Conservation (phyloP, 73 alveolate genomes). For the Stentor coeruleus region DNA sequence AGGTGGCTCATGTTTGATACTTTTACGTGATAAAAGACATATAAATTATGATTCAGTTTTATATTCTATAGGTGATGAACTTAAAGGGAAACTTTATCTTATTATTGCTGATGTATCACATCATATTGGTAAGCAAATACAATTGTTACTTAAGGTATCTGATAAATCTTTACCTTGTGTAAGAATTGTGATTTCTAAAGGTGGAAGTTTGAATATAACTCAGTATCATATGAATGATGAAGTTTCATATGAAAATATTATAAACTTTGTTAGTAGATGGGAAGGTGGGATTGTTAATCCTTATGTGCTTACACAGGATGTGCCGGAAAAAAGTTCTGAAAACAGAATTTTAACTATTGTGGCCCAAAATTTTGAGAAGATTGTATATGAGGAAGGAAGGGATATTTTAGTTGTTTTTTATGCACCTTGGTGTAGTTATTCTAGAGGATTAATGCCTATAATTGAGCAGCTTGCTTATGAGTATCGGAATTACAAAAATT, state of each 20-base stretch:
- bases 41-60: background rate
- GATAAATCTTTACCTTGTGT: background rate
- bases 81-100: background rate
- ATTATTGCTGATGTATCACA: background rate
- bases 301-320: background rate
- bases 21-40: background rate
- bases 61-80: background rate
- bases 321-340: slow-evolving; percentile 4
- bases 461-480: slow-evolving; percentile 17
- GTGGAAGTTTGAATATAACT: background rate
- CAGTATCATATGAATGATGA: background rate
- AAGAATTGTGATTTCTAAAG: background rate
- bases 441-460: background rate
- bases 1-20: background rate
- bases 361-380: background rate
- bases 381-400: background rate
- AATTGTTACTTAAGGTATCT: background rate
- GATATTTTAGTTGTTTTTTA: background rate
- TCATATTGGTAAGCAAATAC: background rate
- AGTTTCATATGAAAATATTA: background rate
- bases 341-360: background rate
- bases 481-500: background rate
- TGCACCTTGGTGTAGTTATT: slow-evolving; percentile 24
- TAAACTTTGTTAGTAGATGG: background rate
- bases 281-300: background rate